phyloP scores from a whole-genome alignment of 2,329 filamentous ascomycete genomes.

The Nothomitra cinnamomea region DNA sequence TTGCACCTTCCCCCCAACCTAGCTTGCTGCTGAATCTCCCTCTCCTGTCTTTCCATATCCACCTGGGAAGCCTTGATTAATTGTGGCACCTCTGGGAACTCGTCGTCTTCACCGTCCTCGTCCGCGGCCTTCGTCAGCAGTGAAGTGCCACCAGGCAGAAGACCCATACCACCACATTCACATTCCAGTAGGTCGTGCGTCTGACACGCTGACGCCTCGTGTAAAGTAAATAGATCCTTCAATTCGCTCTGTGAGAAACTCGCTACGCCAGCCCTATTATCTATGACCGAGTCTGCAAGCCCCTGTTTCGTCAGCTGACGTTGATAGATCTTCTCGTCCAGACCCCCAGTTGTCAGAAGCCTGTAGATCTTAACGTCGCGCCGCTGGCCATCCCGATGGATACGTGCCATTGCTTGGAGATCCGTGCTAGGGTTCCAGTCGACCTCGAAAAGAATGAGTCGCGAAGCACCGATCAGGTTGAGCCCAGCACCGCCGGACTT shows the following conservation, averaged over 20 bases:
- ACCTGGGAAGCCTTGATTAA: constrained; percentile 26
- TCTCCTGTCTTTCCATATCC: constrained; percentile 29
- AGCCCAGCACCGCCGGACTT: constrained; percentile 55
- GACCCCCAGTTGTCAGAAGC: constrained; percentile 46
- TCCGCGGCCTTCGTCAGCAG: neutral
- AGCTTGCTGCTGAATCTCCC: constrained; percentile 19
- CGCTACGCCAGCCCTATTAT: constrained; percentile 41
- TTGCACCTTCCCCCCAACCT: constrained; percentile 13
- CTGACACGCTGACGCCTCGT: constrained; percentile 42
- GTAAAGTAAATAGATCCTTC: constrained; percentile 47
- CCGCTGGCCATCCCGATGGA: constrained; percentile 57
- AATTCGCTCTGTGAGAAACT: constrained; percentile 51
- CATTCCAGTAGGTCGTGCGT: constrained; percentile 53
- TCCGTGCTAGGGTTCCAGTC: constrained; percentile 65
- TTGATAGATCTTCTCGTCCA: constrained; percentile 63
- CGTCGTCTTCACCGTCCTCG: constrained; percentile 5
- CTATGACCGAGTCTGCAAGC: constrained; percentile 53
- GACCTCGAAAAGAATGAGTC: constrained; percentile 54
- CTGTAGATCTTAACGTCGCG: constrained; percentile 51
- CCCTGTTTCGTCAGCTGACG: constrained; percentile 55
- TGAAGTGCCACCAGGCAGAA: constrained; percentile 7
- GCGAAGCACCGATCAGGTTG: constrained; percentile 53
- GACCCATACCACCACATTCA: constrained; percentile 39
- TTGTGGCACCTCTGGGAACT: constrained; percentile 10
- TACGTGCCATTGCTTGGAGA: constrained; percentile 57